Percentiles rank a stretch among this genome's conserved stretches.
Conservation (phyloP, 441 rosid genomes). For the Breynia disticha region DNA sequence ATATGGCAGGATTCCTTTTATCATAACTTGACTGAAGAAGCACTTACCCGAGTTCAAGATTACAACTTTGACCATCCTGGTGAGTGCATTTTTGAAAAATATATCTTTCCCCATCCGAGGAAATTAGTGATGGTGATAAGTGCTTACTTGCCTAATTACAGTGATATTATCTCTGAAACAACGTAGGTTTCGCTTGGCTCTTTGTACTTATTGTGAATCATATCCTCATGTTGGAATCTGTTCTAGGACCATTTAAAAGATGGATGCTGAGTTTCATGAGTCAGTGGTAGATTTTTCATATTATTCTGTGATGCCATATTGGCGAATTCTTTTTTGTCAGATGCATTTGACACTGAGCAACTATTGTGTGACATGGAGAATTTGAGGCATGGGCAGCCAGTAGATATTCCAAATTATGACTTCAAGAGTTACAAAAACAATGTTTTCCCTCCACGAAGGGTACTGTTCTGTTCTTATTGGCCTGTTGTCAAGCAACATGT, state of each 20-base stretch:
- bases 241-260: background rate
- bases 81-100: constrained; percentile 27
- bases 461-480: constrained; percentile 21
- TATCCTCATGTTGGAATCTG: background rate
- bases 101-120: constrained; percentile 1
- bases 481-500: constrained; percentile 4
- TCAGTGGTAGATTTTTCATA: constrained; percentile 1
- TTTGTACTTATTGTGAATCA: background rate
- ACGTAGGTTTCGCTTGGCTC: background rate
- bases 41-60: constrained; percentile 53
- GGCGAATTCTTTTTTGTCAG: constrained; percentile 33
- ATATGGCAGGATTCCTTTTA: constrained; percentile 74
- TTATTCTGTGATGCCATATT: constrained; percentile 7
- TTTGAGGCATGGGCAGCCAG: constrained; percentile 61
- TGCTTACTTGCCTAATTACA: background rate
- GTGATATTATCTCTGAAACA: background rate
- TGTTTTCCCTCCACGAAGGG: constrained; percentile 79
- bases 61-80: constrained; percentile 99
- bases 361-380: constrained; percentile 72
- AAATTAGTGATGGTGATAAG: background rate
- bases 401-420: constrained; percentile 72
- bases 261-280: constrained; percentile 1
- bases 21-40: constrained; percentile 41
- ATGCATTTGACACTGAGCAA: constrained; percentile 76
- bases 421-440: constrained; percentile 64